Base-by-base conservation (phyloP, 495 filamentous ascomycete genomes). In the Xylaria telfairii region DNA sequence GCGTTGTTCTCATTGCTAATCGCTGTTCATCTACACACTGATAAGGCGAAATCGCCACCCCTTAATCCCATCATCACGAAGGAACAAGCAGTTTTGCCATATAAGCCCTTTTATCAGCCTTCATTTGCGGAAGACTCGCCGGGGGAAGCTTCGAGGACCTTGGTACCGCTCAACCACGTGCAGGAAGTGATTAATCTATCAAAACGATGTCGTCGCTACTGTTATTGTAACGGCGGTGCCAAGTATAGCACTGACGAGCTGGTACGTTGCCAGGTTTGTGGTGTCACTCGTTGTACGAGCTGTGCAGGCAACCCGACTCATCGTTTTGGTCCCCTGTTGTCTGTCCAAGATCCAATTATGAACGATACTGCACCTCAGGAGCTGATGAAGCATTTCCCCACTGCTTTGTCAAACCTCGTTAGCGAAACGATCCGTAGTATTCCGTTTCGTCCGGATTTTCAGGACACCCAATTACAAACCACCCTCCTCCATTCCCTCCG, bases 1-100 rank as follows among this genome's bases (percentile, higher is more conserved):
- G 86, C 87, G 1, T 84, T 92, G 8, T 69, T 92, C 21, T 69
- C 84, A 26, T 71, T 81, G 0, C 57, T 83, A 10, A 28, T 74
- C 17, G 73, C 83, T 7, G 71, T 89, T 30, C 49, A 77, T 26
- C 15, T 65, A 24, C 73, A 62, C 4, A 34, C 69, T 9, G 15
- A 12, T n/a, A 64, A 49, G 30, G 71, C 73, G 15, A 49, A 73
- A 26, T 53, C 49, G 6, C 24, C 13, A 51, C 57, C 59, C 4
- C 21, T 69, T 28, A 26, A 8, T 2, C 15, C 41, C 0, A 63
- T 69, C 6, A 56, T 32, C 15, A 42, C 41, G 49, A n/a, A 2
- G 0, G 32, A 41, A 15, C 67, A 42, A 32, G 32, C 46, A 7
- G 37, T 63, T 26, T n/a, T 44, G 26, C 17, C 57, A 21, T 63